phyloP scores from a whole-genome alignment of 208 protist species.

The Leishmania martiniquensis region DNA sequence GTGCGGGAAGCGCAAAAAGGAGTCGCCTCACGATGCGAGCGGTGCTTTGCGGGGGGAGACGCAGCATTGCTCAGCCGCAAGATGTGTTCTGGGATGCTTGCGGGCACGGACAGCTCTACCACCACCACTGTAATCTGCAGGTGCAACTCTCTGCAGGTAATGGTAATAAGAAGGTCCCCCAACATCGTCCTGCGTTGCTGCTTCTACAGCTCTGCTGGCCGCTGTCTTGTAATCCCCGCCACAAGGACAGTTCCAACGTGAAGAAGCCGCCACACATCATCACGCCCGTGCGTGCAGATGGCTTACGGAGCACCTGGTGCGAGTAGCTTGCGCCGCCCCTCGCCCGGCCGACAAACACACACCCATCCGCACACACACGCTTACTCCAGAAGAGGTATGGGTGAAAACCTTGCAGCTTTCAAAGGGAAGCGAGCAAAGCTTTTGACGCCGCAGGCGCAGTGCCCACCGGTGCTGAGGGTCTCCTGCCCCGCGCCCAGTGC shows the following conservation, averaged over 20 bases:
- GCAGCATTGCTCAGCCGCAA: constrained; percentile 64
- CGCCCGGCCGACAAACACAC: background rate
- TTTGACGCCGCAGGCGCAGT: constrained; percentile 43
- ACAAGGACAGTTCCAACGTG: background rate
- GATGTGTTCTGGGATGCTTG: constrained; percentile 32
- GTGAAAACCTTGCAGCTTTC: constrained; percentile 6
- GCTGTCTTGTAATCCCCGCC: no score
- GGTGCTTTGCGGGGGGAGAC: no score
- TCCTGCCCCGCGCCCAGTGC: no score
- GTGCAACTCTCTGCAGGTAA: constrained; percentile 46
- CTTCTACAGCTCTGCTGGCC: no score
- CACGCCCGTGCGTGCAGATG: no score
- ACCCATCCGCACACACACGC: no score
- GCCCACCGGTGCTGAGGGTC: background rate
- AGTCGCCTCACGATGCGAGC: constrained; percentile 37
- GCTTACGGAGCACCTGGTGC: no score
- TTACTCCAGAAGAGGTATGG: no score
- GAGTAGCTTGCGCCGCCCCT: no score
- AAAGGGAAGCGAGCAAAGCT: constrained; percentile 39
- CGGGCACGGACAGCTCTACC: constrained; percentile 7
- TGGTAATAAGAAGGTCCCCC: constrained; percentile 39
- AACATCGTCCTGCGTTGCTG: background rate
- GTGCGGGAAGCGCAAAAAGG: constrained; percentile 30
- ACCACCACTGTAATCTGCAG: constrained; percentile 30
- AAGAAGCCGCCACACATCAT: constrained; percentile 1